Percentiles rank a stretch among this genome's conserved stretches.
These are phyloP conservation scores for Agapanthus africanus DNA, from an alignment of 106 monocot species.

Conservation along the genomic window DNA sequence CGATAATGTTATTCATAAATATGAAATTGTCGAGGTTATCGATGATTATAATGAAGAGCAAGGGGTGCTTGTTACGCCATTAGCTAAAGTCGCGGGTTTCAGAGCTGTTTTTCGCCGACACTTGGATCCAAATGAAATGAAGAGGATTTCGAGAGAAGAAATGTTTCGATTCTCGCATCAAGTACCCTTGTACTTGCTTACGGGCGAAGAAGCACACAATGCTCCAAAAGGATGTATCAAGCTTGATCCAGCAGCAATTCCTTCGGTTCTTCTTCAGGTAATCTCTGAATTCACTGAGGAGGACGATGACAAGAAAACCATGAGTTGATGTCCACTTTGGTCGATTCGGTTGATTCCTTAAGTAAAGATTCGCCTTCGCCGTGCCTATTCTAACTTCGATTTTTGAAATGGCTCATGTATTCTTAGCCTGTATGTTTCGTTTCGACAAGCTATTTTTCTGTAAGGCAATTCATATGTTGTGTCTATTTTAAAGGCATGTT, in stretches of 20 bases:
- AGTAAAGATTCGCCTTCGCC: no score
- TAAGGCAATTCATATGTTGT: no score
- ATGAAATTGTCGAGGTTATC: slow-evolving; percentile 69
- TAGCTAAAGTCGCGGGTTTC: slow-evolving; percentile 64
- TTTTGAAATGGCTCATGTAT: no score
- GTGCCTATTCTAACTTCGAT: no score
- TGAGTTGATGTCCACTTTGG: no score
- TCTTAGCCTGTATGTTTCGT: no score
- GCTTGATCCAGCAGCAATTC: slow-evolving; percentile 68
- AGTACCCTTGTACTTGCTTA: slow-evolving; percentile 59
- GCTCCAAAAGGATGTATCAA: slow-evolving; percentile 64
- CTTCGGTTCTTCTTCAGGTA: slow-evolving; percentile 59
- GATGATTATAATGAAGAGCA: slow-evolving; percentile 55
- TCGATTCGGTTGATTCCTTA: no score
- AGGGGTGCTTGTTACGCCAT: slow-evolving; percentile 43
- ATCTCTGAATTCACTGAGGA: slow-evolving; percentile 30
- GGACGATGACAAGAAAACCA: no score
- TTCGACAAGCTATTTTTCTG: no score
- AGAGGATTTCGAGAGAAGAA: slow-evolving; percentile 58
- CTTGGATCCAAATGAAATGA: slow-evolving; percentile 37
- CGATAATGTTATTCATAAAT: slow-evolving; percentile 58
- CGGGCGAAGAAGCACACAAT: slow-evolving; percentile 58
- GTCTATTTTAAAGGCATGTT: no score
- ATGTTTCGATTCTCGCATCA: slow-evolving; percentile 83
- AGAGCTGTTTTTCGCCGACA: slow-evolving; percentile 61